phyloP scores from a whole-genome alignment of 495 filamentous ascomycete genomes.

The Penicillium chermesinum region DNA sequence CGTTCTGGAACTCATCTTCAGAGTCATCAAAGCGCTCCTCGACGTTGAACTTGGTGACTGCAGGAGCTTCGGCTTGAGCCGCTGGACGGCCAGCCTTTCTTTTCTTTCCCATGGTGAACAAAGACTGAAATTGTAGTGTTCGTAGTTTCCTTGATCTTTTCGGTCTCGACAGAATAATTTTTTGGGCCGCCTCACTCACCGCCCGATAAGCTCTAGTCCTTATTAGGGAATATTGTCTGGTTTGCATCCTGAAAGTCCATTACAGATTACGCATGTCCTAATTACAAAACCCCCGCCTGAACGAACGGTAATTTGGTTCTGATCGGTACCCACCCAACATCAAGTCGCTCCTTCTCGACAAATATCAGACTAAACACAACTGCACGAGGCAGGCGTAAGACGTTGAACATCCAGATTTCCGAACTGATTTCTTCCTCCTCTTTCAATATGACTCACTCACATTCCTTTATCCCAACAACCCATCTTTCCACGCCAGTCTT shows the following conservation, averaged over 20 bases:
- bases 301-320: constrained; percentile 5
- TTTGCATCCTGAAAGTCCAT: constrained; percentile 18
- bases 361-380: not conserved
- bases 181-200: constrained; percentile 28
- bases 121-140: constrained; percentile 1
- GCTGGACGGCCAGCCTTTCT: constrained; percentile 61
- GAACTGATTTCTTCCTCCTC: constrained; percentile 12
- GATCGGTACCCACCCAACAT: not conserved
- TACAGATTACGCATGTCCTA: constrained; percentile 4
- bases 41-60: constrained; percentile 43
- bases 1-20: constrained; percentile 83
- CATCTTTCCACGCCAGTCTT: constrained; percentile 25
- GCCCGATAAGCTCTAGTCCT: constrained; percentile 20
- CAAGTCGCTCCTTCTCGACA: constrained; percentile 8
- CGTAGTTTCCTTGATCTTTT: constrained; percentile 6
- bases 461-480: constrained; percentile 21
- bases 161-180: constrained; percentile 34
- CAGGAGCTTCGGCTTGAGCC: constrained; percentile 43
- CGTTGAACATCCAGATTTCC: constrained; percentile 1
- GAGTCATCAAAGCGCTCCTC: constrained; percentile 86
- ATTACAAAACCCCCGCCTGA: constrained; percentile 1
- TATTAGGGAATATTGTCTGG: constrained; percentile 15
- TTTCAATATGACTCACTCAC: constrained; percentile 28
- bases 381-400: constrained; percentile 2
- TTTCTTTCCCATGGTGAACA: constrained; percentile 67